Evolutionary conservation across 2,329 filamentous ascomycete species (phyloP), one percentile per base, ranked within the genome.

Genomic region (Lecanicillium sp.): DNA sequence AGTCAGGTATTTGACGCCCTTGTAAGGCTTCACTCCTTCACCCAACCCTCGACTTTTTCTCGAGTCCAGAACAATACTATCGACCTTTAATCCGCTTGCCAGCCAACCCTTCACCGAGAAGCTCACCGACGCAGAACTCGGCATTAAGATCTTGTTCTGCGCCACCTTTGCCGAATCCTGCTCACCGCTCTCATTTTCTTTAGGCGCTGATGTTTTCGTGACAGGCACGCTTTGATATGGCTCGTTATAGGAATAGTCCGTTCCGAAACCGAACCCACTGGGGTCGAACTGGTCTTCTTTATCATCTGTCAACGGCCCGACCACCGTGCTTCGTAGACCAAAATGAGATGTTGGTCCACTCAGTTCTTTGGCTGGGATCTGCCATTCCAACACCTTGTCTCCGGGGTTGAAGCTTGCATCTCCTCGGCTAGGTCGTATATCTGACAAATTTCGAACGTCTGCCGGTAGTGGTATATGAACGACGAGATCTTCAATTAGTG

Each of bases 1-100:
- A 13, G 89, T 95, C 51, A 98, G 59, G 61, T 98, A 98, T 64
- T 98, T 98, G 48, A 98, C 92, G 2, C 92, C 92, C 64, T 96
- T 98, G 63, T 95, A 96, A 17, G 92, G 92, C 63, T 88, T 94
- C 29, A 96, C 79, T 3, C 84, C 79, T 48, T 94, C 87, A 0
- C 87, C 87, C 33, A 98, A 53, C 0, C 92, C 92, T 41, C 82
- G 76, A 59, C 86, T 94, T 64, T 82, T 88, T 57, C 85, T 81
- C n/a, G 77, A 68, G 56, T 88, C 71, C 50, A 87, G 59, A 54
- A 78, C 54, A 53, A 88, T 74, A 59, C 76, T 80, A 48, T 83
- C 79, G 20, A 83, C 71, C 56, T 73, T 81, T 35, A 83, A 66
- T 4, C 80, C 80, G 51, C 79, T 83, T 13, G 79, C 70, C 49